phyloP scores from a whole-genome alignment of 345 rosid genomes.

The Aethionema arabicum region DNA sequence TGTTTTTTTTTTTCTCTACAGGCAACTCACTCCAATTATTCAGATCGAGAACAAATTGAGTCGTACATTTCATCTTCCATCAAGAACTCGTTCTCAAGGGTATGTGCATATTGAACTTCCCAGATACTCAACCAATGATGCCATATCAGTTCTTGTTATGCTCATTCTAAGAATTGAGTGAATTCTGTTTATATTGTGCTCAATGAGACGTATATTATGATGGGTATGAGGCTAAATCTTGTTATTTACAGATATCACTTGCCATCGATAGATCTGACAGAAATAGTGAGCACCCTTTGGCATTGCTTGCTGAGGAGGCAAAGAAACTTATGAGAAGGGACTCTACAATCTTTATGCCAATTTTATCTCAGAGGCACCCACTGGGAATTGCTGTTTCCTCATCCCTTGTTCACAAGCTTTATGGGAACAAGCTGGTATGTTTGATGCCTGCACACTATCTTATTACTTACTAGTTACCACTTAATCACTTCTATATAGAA shows the following conservation, averaged over 20 bases:
- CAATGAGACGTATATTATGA: conserved; percentile 4
- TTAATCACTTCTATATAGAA: conserved; percentile 5
- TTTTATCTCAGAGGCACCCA: conserved; percentile 81
- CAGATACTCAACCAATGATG: conserved; percentile 13
- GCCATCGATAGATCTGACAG: conserved; percentile 68
- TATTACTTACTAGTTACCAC: conserved; percentile 21
- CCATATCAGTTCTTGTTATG: conserved; percentile 11
- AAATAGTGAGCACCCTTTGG: conserved; percentile 65
- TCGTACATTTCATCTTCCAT: conserved; percentile 74
- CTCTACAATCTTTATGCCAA: conserved; percentile 64
- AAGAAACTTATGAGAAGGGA: conserved; percentile 76
- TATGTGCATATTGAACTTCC: conserved; percentile 35
- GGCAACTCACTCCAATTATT: conserved; percentile 61
- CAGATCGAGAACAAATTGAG: conserved; percentile 87
- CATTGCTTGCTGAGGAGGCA: conserved; percentile 87
- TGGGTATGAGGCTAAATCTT: conserved; percentile 26
- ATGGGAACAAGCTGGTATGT: conserved; percentile 86
- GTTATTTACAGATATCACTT: conserved; percentile 56
- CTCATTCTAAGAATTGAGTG: conserved; percentile 8
- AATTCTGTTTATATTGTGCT: not conserved
- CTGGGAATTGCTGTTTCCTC: conserved; percentile 71
- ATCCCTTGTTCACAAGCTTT: conserved; percentile 86
- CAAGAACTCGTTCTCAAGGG: conserved; percentile 78
- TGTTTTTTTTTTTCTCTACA: conserved; percentile 39
- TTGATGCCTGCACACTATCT: conserved; percentile 27